Evolutionary conservation across 805 yeast species (phyloP).

Genomic region (Saccharomycopsis sp.): DNA sequence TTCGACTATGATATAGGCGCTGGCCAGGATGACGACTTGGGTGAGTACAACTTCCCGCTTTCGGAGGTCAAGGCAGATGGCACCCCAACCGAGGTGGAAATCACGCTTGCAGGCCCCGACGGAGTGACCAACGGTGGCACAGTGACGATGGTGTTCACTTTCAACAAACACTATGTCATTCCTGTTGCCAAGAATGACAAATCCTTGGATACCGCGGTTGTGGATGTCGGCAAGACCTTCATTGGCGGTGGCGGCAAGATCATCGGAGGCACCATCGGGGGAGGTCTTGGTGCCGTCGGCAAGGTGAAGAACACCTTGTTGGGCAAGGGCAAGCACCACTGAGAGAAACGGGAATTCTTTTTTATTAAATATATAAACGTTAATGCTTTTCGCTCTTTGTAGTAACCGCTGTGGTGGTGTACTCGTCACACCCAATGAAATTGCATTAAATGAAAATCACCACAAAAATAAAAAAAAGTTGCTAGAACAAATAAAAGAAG

Average conservation of each 20-base stretch:
- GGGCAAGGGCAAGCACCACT: constrained; percentile 26
- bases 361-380: too few species aligned
- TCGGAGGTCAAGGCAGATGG: constrained; percentile 50
- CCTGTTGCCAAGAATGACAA: constrained; percentile 29
- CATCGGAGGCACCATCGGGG: constrained; percentile 34
- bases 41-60: constrained; percentile 51
- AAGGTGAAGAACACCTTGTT: constrained; percentile 34
- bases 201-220: constrained; percentile 29
- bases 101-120: constrained; percentile 38
- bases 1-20: constrained; percentile 94
- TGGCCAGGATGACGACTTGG: constrained; percentile 74
- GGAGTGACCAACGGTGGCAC: constrained; percentile 44
- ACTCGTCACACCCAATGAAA: too few species aligned
- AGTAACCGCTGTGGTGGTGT: too few species aligned
- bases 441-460: too few species aligned
- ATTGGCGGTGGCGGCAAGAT: constrained; percentile 39
- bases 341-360: background rate
- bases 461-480: too few species aligned
- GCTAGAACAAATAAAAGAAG: too few species aligned
- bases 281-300: constrained; percentile 27
- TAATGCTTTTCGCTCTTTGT: too few species aligned
- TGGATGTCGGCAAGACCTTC: constrained; percentile 43
- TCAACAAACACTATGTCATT: constrained; percentile 63
- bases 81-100: constrained; percentile 39
- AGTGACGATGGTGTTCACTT: constrained; percentile 47